These are phyloP conservation scores for Colletotrichum aenigma DNA, from an alignment of 2,329 filamentous ascomycete species.

Conservation along the genomic window DNA sequence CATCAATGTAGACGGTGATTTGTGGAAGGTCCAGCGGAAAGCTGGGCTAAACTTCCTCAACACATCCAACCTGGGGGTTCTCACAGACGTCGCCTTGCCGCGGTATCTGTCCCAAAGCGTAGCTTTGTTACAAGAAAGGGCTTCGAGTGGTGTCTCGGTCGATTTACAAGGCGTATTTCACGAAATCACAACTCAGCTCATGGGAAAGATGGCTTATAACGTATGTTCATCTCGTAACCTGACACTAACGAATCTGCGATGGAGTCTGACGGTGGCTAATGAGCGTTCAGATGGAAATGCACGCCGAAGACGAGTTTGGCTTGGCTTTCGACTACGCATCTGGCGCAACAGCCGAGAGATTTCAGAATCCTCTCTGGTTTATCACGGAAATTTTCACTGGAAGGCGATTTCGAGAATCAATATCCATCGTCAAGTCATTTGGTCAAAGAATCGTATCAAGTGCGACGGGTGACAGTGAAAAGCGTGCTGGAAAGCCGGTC, in stretches of 20 bases:
- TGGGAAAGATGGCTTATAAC: conserved; percentile 72
- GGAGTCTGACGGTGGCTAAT: neutral
- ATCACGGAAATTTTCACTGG: conserved; percentile 61
- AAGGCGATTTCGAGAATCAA: conserved; percentile 48
- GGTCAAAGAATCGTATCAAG: conserved; percentile 62
- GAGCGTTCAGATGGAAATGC: conserved; percentile 65
- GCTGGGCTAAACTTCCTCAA: conserved; percentile 65
- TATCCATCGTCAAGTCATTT: conserved; percentile 57
- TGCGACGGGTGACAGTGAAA: conserved; percentile 48
- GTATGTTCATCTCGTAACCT: conserved; percentile 28
- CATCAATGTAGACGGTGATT: conserved; percentile 68
- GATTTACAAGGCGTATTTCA: conserved; percentile 66
- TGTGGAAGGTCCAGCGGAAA: conserved; percentile 67
- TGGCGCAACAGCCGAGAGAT: conserved; percentile 62
- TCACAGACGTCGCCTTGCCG: conserved; percentile 63
- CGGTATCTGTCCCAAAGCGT: conserved; percentile 52
- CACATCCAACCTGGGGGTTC: conserved; percentile 57
- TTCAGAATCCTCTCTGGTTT: conserved; percentile 69
- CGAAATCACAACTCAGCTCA: conserved; percentile 67
- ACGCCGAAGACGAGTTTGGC: conserved; percentile 64
- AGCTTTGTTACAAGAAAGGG: conserved; percentile 35
- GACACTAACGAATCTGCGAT: neutral
- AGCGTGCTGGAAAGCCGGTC: neutral
- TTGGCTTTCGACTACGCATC: conserved; percentile 67
- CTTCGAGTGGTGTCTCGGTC: conserved; percentile 33